Evolutionary conservation across 768 basidiomycete species (phyloP).

Genomic region (Hydnum rufescens): DNA sequence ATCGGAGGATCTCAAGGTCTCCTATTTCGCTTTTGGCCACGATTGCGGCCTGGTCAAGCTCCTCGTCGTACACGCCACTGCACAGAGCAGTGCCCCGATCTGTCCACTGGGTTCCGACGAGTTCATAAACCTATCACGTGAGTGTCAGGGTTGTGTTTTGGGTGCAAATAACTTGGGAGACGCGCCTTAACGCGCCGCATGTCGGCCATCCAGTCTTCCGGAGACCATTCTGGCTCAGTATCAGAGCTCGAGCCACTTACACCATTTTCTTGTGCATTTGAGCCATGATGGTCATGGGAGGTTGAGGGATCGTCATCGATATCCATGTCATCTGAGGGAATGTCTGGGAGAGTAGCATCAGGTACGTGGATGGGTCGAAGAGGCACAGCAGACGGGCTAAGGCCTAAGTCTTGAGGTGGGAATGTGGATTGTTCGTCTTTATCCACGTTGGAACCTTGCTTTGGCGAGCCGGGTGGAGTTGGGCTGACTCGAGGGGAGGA

Average conservation of each 20-base stretch:
- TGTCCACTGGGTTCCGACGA: slow-evolving; percentile 77
- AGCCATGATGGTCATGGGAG: background rate
- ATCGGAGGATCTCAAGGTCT: slow-evolving; percentile 52
- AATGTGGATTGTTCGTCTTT: background rate
- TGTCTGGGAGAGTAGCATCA: background rate
- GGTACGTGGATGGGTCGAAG: background rate
- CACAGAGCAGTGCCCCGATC: slow-evolving; percentile 97
- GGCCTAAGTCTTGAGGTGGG: background rate
- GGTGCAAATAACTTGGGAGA: background rate
- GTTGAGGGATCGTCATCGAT: background rate
- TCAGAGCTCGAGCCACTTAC: slow-evolving; percentile 1
- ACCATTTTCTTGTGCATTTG: background rate
- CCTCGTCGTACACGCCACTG: slow-evolving; percentile 68
- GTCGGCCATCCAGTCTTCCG: slow-evolving; percentile 11
- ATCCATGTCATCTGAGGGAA: background rate
- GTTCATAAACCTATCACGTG: slow-evolving; percentile 65
- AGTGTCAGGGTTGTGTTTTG: background rate
- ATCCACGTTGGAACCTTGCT: background rate
- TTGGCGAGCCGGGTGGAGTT: background rate
- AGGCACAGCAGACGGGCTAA: background rate
- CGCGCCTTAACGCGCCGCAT: slow-evolving; percentile 12
- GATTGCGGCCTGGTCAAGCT: slow-evolving; percentile 56
- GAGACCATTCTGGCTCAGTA: slow-evolving; percentile 6
- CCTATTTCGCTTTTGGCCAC: slow-evolving; percentile 67
- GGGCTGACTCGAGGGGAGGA: slow-evolving; percentile 1